Evolutionary conservation across 441 rosid genomes (phyloP), one percentile per base, ranked within the genome.

Genomic region (Erodium chrysanthum): DNA sequence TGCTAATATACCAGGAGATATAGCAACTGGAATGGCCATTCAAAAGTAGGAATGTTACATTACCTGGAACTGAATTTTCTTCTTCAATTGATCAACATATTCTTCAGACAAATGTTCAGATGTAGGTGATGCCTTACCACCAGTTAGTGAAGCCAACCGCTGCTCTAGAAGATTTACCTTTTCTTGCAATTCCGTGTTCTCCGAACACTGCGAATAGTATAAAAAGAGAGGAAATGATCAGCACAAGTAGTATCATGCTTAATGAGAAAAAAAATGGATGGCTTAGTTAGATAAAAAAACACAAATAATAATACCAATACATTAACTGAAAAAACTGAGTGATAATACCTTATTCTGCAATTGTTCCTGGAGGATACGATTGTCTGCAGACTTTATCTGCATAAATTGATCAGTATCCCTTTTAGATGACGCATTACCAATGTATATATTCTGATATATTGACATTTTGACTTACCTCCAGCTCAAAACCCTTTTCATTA

Each of bases 371-470:
- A 93, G 94, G 71, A 93, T 82, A 60, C 96, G 93, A 74, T 93
- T 93, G 75, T 93, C 98, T 46, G 97, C 98, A 65, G 97, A 77
- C 82, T 86, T 93, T 72, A 93, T 79, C 98, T 93, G 90, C 80
- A 77, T 61, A 50, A 75, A 63, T 71, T 70, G 66, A 56, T n/a
- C 31, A 8, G 70, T 44, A 70, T 52, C 61, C 61, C 25, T 64
- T 66, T 59, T 59, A 59, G 37, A 59, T 23, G 64, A 27, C 15
- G 12, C 6, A 25, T 27, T 59, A 33, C 12, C 64, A 59, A 23
- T 12, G 29, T 69, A 65, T 70, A 27, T 25, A 61, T 33, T 44
- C 27, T 42, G 60, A 33, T 44, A 63, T 27, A 62, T 63, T 35
- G 56, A 42, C 18, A 67, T 33, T n/a, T 66, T 71, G 59, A 65